Base-by-base conservation (phyloP, 2,329 filamentous ascomycete species). In the Penicillium sp. region DNA sequence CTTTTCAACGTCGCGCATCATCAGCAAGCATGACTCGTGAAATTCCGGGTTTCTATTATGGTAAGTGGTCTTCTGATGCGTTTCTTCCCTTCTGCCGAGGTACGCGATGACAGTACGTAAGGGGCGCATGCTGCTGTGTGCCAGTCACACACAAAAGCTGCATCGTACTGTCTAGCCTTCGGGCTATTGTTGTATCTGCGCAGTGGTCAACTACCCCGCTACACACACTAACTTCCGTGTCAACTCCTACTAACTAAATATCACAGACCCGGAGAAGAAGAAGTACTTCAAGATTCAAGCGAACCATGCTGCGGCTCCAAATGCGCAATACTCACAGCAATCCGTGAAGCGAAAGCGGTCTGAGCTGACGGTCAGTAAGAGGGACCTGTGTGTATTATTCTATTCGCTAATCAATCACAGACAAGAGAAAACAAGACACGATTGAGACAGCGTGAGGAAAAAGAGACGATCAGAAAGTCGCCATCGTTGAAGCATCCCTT, bases 261-360 rank as follows among this genome's bases (percentile, higher is more conserved):
- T 21, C n/a, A 19, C 60, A 77, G 75, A 77, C 57, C 63, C 71
- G 13, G 79, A 80, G 43, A 88, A 84, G 70, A 81, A 81, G 38
- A 87, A 84, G 61, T 90, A 89, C 67, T 90, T 89, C 72, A 87
- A 84, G 65, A 82, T 90, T 49, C 83, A 88, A 68, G 65, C 75
- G 25, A 77, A 75, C 52, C 75, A 79, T 59, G 79, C 78, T 16
- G 83, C 84, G 0, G 79, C 84, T 0, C 61, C 75, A 2, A 72
- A 70, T 8, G 77, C 81, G 0, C 72, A 78, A 16, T 88, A 86
- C 75, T 84, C 85, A 9, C 74, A 78, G n/a, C 77, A 83, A 45
- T 79, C 80, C 7, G 82, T 88, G 55, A 87, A 84, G 72, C 79
- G 78, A 61, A 83, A 83, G 51, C 80, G 80, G 58, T 60, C 76